Percentiles rank a stretch among this genome's conserved stretches.
phyloP scores from a whole-genome alignment of 768 basidiomycete genomes.

The Phaffia australis region DNA sequence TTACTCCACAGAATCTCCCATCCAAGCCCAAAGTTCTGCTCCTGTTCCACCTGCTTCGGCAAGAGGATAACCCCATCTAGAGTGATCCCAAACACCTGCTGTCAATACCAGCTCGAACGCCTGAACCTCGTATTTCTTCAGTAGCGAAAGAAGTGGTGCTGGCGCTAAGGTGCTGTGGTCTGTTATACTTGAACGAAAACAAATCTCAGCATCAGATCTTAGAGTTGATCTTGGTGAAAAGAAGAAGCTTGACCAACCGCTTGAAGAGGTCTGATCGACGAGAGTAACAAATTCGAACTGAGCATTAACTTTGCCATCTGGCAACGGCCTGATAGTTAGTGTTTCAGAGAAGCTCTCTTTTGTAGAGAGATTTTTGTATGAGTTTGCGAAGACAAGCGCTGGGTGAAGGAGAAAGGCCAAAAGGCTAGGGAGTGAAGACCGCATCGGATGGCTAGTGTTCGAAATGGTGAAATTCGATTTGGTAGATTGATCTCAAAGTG shows the following conservation, averaged over 20 bases:
- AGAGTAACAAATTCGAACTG: conserved; percentile 66
- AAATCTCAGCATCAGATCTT: not conserved
- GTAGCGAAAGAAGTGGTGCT: conserved; percentile 70
- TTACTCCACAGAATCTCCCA: conserved; percentile 47
- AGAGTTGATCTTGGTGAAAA: not conserved
- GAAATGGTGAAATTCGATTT: no score
- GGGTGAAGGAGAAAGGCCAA: not conserved
- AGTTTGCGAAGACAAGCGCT: no score
- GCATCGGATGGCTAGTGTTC: no score
- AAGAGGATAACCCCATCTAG: conserved; percentile 68
- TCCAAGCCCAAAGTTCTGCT: conserved; percentile 85
- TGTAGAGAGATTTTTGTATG: no score
- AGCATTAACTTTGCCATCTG: conserved; percentile 71
- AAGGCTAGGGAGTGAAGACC: no score
- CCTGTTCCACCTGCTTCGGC: conserved; percentile 68
- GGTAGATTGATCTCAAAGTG: no score
- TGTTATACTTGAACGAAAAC: conserved; percentile 41
- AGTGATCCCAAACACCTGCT: conserved; percentile 83
- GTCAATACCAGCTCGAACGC: conserved; percentile 83
- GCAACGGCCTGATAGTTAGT: conserved; percentile 51
- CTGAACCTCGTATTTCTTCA: conserved; percentile 71
- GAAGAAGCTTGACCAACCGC: not conserved
- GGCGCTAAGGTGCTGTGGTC: conserved; percentile 85
- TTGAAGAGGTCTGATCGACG: conserved; percentile 34
- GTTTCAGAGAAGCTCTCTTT: conserved; percentile 42